These are phyloP conservation scores for Rubia tinctorum DNA, from an alignment of 305 asterid species.

Conservation along the genomic window DNA sequence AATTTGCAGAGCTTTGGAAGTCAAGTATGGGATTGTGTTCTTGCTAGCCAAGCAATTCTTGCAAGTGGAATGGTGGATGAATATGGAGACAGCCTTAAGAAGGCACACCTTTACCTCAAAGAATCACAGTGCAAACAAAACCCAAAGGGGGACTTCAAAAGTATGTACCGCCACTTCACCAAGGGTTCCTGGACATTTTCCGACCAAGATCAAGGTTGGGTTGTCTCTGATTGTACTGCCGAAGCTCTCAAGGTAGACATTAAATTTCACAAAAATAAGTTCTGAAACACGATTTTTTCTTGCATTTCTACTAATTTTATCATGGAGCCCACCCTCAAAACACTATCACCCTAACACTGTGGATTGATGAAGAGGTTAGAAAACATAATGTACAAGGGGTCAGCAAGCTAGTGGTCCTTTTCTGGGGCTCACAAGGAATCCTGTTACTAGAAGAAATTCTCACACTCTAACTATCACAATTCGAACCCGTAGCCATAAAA, in stretches of 20 bases:
- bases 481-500: no score
- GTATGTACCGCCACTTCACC: constrained; percentile 73
- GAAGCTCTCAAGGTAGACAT: constrained; percentile 55
- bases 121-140: constrained; percentile 80
- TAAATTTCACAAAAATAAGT: background rate
- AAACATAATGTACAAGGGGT: no score
- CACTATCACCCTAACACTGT: no score
- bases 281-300: no score
- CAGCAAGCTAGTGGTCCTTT: no score
- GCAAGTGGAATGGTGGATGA: constrained; percentile 74
- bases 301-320: no score
- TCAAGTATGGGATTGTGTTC: constrained; percentile 64
- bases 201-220: constrained; percentile 96
- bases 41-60: constrained; percentile 66
- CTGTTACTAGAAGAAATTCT: no score
- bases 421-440: no score
- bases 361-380: no score
- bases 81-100: constrained; percentile 63
- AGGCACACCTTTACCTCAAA: constrained; percentile 63
- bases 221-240: constrained; percentile 76
- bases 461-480: no score
- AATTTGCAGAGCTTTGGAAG: constrained; percentile 58
- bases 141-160: constrained; percentile 55
- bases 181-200: constrained; percentile 92
- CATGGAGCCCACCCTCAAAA: no score